Percentiles rank a stretch among this genome's conserved stretches.
phyloP scores from a whole-genome alignment of 2,329 filamentous ascomycete genomes.

The Trichoderma gracile region DNA sequence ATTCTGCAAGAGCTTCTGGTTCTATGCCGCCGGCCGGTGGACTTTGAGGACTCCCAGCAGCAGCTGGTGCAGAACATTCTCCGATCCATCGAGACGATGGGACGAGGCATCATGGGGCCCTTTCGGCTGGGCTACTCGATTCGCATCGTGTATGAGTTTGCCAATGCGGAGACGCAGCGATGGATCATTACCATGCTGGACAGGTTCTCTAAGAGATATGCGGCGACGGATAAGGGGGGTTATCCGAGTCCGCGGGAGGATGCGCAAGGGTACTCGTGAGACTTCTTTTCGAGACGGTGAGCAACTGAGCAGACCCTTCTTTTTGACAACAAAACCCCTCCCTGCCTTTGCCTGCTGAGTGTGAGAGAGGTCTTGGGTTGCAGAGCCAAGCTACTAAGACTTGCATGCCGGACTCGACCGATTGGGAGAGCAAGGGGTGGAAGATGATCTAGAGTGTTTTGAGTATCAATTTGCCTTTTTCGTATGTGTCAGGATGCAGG shows the following conservation, averaged over 20 bases:
- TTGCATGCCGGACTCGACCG: background rate
- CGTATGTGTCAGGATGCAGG: background rate
- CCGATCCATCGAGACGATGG: constrained; percentile 42
- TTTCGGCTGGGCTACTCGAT: constrained; percentile 43
- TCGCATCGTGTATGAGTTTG: constrained; percentile 44
- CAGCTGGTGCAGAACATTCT: constrained; percentile 39
- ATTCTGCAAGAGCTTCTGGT: constrained; percentile 43
- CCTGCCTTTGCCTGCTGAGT: background rate
- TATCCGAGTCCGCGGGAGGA: constrained; percentile 35
- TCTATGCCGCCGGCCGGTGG: constrained; percentile 36
- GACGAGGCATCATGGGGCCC: constrained; percentile 42
- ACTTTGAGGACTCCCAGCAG: constrained; percentile 34
- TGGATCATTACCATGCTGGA: constrained; percentile 40
- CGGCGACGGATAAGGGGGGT: constrained; percentile 35
- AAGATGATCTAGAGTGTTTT: constrained; percentile 15
- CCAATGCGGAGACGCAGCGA: constrained; percentile 36
- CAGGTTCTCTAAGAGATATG: constrained; percentile 38
- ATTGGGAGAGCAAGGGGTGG: background rate
- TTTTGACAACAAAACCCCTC: background rate
- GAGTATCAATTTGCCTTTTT: constrained; percentile 10
- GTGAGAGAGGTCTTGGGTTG: background rate
- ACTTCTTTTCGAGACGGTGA: background rate
- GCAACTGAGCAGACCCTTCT: background rate
- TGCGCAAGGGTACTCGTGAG: constrained; percentile 27
- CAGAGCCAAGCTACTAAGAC: background rate